Conservation (phyloP, 73 alveolate species). For the Paramecium sexaurelia region DNA sequence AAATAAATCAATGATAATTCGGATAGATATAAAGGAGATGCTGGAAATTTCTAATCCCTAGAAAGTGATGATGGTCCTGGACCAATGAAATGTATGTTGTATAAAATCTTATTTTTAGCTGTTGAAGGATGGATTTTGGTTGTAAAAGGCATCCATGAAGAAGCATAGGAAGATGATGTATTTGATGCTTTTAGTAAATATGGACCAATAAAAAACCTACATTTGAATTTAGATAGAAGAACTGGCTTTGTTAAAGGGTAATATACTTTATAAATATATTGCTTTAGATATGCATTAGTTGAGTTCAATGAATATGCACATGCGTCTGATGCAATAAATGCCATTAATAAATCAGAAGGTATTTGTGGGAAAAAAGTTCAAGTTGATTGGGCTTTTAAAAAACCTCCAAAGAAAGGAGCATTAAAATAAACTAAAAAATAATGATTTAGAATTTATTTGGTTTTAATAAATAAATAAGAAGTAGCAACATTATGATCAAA, state of each 20-base stretch:
- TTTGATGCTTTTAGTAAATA: slow-evolving; percentile 78
- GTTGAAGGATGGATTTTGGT: slow-evolving; percentile 82
- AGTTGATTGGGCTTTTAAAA: slow-evolving; percentile 91
- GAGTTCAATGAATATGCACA: slow-evolving; percentile 77
- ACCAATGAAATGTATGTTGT: slow-evolving; percentile 54
- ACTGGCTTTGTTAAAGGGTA: slow-evolving; percentile 84
- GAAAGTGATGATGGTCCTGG: slow-evolving; percentile 67
- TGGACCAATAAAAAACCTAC: slow-evolving; percentile 85
- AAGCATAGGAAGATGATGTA: slow-evolving; percentile 87
- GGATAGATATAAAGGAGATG: slow-evolving; percentile 66
- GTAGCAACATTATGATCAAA: background rate
- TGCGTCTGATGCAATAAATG: slow-evolving; percentile 82
- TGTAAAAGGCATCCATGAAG: slow-evolving; percentile 87
- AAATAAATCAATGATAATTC: background rate
- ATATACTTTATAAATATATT: background rate
- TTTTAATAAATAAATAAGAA: background rate
- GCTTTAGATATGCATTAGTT: slow-evolving; percentile 80
- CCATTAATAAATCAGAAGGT: slow-evolving; percentile 57
- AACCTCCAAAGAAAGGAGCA: slow-evolving; percentile 56
- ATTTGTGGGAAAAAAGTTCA: slow-evolving; percentile 71
- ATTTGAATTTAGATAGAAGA: slow-evolving; percentile 86
- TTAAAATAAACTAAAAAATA: slow-evolving; percentile 47
- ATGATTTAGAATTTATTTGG: background rate
- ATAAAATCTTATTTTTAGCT: slow-evolving; percentile 51
- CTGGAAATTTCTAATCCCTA: slow-evolving; percentile 49